Percentiles rank a stretch among this genome's conserved stretches.
Conservation (phyloP, 1,284 basidiomycete genomes). For the Gomphus bonarii region DNA sequence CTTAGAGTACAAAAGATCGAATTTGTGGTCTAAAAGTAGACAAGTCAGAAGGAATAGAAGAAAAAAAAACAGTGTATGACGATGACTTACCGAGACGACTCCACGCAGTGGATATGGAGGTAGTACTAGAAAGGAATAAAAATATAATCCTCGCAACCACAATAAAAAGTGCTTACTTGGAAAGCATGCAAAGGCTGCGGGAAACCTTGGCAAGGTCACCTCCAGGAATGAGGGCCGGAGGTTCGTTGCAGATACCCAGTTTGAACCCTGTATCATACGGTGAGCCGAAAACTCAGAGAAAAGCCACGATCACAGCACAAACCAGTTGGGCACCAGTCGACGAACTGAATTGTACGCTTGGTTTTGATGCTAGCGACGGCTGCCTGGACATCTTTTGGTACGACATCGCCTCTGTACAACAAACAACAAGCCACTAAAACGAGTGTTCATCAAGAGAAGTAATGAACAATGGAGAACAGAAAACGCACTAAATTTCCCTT, state of each 20-base stretch:
- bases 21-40: slow-evolving; percentile 89
- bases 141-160: not conserved
- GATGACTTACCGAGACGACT: slow-evolving; percentile 69
- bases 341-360: slow-evolving; percentile 46
- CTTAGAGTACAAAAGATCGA: slow-evolving; percentile 92
- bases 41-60: slow-evolving; percentile 19
- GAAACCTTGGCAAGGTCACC: slow-evolving; percentile 93
- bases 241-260: slow-evolving; percentile 96
- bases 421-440: slow-evolving; percentile 29
- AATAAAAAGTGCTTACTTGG: slow-evolving; percentile 39
- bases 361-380: slow-evolving; percentile 54
- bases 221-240: slow-evolving; percentile 82
- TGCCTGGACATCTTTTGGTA: slow-evolving; percentile 54
- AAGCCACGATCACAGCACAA: slow-evolving; percentile 34
- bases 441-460: not conserved
- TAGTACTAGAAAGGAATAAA: slow-evolving; percentile 47
- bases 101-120: slow-evolving; percentile 93
- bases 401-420: slow-evolving; percentile 49
- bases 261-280: slow-evolving; percentile 19
- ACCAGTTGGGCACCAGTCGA: slow-evolving; percentile 55
- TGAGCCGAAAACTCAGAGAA: not conserved
- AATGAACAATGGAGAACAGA: not conserved
- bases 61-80: not conserved
- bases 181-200: slow-evolving; percentile 95
- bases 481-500: slow-evolving; percentile 40